A percentile compares a stretch with the other conserved stretches of the same genome.
Evolutionary conservation across 768 basidiomycete genomes (phyloP).

Genomic region (Amanita fuliginea): DNA sequence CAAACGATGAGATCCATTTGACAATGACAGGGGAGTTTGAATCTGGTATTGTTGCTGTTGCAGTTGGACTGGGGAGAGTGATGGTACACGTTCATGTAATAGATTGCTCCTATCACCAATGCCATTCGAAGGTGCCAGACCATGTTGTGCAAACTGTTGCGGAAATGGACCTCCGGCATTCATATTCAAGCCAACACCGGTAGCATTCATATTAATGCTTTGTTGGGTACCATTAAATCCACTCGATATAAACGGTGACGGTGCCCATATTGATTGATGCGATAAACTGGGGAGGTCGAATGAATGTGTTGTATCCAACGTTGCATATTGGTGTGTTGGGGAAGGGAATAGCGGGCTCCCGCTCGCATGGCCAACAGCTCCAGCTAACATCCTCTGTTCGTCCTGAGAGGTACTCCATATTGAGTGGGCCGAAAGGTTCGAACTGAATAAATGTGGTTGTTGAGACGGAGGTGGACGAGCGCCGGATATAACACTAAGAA

Average conservation of each 20-base stretch:
- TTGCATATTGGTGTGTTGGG: slow-evolving; percentile 10
- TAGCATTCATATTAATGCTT: slow-evolving; percentile 11
- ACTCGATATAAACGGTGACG: slow-evolving; percentile 16
- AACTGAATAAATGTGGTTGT: slow-evolving; percentile 41
- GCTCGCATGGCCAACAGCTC: slow-evolving; percentile 13
- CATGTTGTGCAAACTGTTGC: slow-evolving; percentile 8
- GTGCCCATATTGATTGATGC: slow-evolving; percentile 26
- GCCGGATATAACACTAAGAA: slow-evolving; percentile 41
- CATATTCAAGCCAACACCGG: not conserved
- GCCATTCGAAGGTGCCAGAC: slow-evolving; percentile 6
- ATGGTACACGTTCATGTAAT: not conserved
- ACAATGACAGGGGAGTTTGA: not conserved
- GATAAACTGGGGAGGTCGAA: slow-evolving; percentile 16
- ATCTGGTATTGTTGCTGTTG: slow-evolving; percentile 3
- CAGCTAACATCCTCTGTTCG: slow-evolving; percentile 29
- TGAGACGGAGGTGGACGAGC: slow-evolving; percentile 21
- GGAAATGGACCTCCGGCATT: not conserved
- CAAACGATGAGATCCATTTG: not conserved
- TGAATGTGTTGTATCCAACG: slow-evolving; percentile 17
- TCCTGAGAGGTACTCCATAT: slow-evolving; percentile 61
- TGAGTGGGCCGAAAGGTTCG: slow-evolving; percentile 37
- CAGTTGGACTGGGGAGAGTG: not conserved
- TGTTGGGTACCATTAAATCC: slow-evolving; percentile 21
- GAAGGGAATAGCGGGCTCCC: slow-evolving; percentile 3
- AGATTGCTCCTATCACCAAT: not conserved